Conservation (phyloP, 2,329 filamentous ascomycete species). For the Akanthomyces dipterigenus region DNA sequence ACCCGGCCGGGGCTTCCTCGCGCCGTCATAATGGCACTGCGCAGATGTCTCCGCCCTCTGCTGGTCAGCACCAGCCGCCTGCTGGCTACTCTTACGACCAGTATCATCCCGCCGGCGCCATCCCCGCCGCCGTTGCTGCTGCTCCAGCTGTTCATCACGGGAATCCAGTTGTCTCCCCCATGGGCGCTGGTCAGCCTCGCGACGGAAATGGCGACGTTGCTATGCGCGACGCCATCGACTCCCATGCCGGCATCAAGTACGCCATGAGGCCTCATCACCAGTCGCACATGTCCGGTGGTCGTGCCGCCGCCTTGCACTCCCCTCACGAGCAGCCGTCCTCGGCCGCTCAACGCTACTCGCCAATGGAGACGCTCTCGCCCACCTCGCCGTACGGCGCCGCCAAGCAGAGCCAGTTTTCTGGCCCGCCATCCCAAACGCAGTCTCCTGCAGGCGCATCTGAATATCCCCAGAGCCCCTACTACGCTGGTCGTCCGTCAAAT, state of each 20-base stretch:
- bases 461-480: conserved; percentile 56
- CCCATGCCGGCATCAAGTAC: conserved; percentile 82
- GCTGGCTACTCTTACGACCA: conserved; percentile 61
- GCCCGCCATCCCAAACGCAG: conserved; percentile 55
- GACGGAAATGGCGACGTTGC: conserved; percentile 69
- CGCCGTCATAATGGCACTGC: conserved; percentile 54
- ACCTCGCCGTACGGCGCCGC: conserved; percentile 68
- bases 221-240: conserved; percentile 82
- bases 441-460: conserved; percentile 67
- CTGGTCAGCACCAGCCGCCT: conserved; percentile 29
- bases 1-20: conserved; percentile 51
- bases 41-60: conserved; percentile 25
- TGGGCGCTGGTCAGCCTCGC: conserved; percentile 44
- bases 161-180: conserved; percentile 52
- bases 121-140: conserved; percentile 31
- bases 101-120: conserved; percentile 43
- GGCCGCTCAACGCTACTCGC: conserved; percentile 87
- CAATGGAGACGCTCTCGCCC: conserved; percentile 84
- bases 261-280: conserved; percentile 72
- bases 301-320: conserved; percentile 53
- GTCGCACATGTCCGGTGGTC: conserved; percentile 53
- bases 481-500: conserved; percentile 37
- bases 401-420: conserved; percentile 49
- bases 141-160: conserved; percentile 15
- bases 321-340: conserved; percentile 66